A percentile compares a stretch with the other conserved stretches of the same genome.
phyloP scores from a whole-genome alignment of 208 protist species.

The Leishmania arabica region DNA sequence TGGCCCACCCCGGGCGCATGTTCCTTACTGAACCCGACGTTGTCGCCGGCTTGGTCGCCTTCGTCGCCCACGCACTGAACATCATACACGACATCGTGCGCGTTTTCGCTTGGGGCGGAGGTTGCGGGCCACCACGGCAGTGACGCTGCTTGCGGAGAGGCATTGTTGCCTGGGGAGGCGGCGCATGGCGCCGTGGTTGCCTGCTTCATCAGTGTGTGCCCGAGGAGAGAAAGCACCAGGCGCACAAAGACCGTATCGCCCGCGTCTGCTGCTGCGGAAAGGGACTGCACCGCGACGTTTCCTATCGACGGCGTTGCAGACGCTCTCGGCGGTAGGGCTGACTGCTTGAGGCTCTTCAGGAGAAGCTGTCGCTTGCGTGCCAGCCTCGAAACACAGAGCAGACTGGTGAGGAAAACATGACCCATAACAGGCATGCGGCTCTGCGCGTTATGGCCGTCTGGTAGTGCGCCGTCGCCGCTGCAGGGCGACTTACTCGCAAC shows the following conservation, averaged over 20 bases:
- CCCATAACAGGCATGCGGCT: not conserved
- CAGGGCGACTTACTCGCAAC: not conserved
- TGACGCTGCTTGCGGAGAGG: not conserved
- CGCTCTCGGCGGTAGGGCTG: not conserved
- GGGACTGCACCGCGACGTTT: not conserved
- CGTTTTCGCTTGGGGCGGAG: not conserved
- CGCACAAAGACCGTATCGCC: conserved; percentile 13
- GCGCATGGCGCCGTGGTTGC: not conserved
- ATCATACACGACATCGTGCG: conserved; percentile 4
- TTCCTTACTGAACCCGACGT: not conserved
- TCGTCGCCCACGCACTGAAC: not conserved
- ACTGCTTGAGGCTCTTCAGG: not conserved
- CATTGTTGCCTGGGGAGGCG: not conserved
- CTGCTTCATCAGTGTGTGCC: not conserved
- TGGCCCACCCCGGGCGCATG: not conserved
- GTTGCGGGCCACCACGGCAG: conserved; percentile 18
- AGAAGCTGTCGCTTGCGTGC: conserved; percentile 24
- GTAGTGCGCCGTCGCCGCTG: not conserved
- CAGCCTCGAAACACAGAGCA: conserved; percentile 15
- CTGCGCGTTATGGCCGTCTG: not conserved
- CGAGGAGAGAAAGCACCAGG: conserved; percentile 23
- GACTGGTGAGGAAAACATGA: conserved; percentile 19
- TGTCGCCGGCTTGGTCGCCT: not conserved
- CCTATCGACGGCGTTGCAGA: not conserved
- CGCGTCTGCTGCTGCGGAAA: not conserved